These are phyloP conservation scores for Camellia sinensis DNA, from an alignment of 148 eudicot genomes.

Conservation along the genomic window DNA sequence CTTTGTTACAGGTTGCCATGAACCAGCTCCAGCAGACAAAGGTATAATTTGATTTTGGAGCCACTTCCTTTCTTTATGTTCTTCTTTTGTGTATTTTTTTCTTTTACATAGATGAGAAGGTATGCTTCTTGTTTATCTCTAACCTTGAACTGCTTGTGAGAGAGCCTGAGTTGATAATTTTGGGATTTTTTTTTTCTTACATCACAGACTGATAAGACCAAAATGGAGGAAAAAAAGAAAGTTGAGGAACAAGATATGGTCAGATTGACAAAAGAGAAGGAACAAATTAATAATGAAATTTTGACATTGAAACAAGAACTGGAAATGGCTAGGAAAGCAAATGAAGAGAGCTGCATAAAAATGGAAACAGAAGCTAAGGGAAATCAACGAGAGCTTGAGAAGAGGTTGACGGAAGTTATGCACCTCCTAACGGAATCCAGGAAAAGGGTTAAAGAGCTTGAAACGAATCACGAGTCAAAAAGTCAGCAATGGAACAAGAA, in stretches of 20 bases:
- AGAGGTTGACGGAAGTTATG: conserved; percentile 51
- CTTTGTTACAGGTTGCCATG: conserved; percentile 52
- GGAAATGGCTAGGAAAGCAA: conserved; percentile 46
- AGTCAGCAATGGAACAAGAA: conserved; percentile 57
- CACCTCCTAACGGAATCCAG: conserved; percentile 42
- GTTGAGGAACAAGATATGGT: conserved; percentile 46
- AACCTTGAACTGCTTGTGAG: neutral
- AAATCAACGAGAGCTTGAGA: conserved; percentile 46
- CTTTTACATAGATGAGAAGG: neutral
- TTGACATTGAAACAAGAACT: conserved; percentile 47
- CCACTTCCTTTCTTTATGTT: neutral
- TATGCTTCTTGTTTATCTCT: neutral
- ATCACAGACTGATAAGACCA: conserved; percentile 38
- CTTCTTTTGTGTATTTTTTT: neutral
- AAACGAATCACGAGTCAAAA: conserved; percentile 46
- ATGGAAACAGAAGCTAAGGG: conserved; percentile 42
- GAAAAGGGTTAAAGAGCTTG: conserved; percentile 53
- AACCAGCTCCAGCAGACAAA: conserved; percentile 70
- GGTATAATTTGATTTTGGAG: conserved; percentile 39
- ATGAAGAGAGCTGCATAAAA: conserved; percentile 43
- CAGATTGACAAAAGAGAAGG: conserved; percentile 42
- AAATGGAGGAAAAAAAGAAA: conserved; percentile 38
- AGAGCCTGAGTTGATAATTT: conserved; percentile 12
- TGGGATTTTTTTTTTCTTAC: neutral
- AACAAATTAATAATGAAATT: conserved; percentile 43